A percentile compares a stretch with the other conserved stretches of the same genome.
These are phyloP conservation scores for Kazachstania psychrophila DNA, from an alignment of 805 yeast species.

Conservation along the genomic window DNA sequence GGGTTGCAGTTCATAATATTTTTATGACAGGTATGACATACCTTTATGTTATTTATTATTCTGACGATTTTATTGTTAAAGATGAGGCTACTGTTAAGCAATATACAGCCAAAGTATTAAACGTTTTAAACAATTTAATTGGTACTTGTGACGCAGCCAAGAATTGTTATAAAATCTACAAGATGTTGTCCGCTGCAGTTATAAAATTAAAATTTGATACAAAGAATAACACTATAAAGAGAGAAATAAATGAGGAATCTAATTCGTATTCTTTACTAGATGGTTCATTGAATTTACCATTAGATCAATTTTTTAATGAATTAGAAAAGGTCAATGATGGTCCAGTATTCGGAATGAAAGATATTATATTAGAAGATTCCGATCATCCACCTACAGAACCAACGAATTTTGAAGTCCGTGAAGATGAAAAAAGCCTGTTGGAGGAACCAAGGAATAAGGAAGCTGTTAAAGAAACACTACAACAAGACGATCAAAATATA, in stretches of 20 bases:
- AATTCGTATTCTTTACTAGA: neutral
- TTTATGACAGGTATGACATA: slow-evolving; percentile 86
- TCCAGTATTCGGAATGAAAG: neutral
- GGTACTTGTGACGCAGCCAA: slow-evolving; percentile 74
- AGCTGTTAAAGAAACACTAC: too few relatives aligned
- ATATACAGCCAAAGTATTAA: slow-evolving; percentile 40
- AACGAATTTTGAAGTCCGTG: too few relatives aligned
- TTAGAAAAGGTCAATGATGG: slow-evolving; percentile 28
- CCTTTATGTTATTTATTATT: slow-evolving; percentile 64
- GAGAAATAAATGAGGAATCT: too few relatives aligned
- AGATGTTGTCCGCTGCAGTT: slow-evolving; percentile 63
- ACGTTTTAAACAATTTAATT: slow-evolving; percentile 49
- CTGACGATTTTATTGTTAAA: slow-evolving; percentile 41
- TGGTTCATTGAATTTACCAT: slow-evolving; percentile 11
- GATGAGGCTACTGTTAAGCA: slow-evolving; percentile 44
- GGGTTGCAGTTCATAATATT: slow-evolving; percentile 87
- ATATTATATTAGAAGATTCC: too few relatives aligned
- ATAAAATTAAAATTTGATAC: slow-evolving; percentile 42
- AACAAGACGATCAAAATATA: slow-evolving; percentile 32
- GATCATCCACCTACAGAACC: too few relatives aligned
- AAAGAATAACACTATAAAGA: neutral
- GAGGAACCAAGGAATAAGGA: too few relatives aligned
- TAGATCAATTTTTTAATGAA: slow-evolving; percentile 43
- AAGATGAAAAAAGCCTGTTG: too few relatives aligned
- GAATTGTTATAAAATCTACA: slow-evolving; percentile 62